phyloP scores from a whole-genome alignment of 192 early-diverging fungal genomes.

The Irineochytrium annulatum region DNA sequence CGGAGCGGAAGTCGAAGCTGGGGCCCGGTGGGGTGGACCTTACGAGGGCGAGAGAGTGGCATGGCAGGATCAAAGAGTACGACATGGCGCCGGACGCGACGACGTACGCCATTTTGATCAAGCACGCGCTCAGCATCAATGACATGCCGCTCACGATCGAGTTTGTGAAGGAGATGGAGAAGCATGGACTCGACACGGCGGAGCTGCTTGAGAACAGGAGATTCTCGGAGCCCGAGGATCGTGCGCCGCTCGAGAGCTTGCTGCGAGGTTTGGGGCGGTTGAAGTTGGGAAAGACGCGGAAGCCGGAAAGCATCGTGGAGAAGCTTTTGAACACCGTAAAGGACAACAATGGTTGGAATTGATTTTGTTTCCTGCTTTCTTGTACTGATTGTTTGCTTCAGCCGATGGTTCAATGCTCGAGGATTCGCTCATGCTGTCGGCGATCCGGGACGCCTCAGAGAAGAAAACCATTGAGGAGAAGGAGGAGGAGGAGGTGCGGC shows the following conservation, averaged over 20 bases:
- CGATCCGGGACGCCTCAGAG: conserved; percentile 8
- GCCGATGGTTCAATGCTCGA: conserved; percentile 7
- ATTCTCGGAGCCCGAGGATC: conserved; percentile 25
- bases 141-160: conserved; percentile 30
- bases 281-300: too few species aligned
- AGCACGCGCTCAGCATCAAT: conserved; percentile 59
- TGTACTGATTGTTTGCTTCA: too few species aligned
- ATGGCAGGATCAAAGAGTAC: conserved; percentile 55
- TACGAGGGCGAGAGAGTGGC: conserved; percentile 66
- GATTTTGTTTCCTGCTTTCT: too few species aligned
- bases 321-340: too few species aligned
- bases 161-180: conserved; percentile 52
- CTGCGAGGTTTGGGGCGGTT: conserved; percentile 21
- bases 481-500: too few species aligned
- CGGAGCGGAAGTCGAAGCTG: conserved; percentile 35
- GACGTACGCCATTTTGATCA: conserved; percentile 77
- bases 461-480: too few species aligned
- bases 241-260: conserved; percentile 25
- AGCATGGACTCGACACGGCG: not conserved
- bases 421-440: not conserved
- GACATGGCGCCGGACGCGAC: conserved; percentile 56
- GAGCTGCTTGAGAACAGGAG: conserved; percentile 19
- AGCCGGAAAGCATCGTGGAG: too few species aligned
- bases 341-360: too few species aligned
- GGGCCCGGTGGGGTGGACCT: conserved; percentile 35